Conservation (phyloP, 2,329 filamentous ascomycete genomes). For the Colletotrichum tamarilloi region DNA sequence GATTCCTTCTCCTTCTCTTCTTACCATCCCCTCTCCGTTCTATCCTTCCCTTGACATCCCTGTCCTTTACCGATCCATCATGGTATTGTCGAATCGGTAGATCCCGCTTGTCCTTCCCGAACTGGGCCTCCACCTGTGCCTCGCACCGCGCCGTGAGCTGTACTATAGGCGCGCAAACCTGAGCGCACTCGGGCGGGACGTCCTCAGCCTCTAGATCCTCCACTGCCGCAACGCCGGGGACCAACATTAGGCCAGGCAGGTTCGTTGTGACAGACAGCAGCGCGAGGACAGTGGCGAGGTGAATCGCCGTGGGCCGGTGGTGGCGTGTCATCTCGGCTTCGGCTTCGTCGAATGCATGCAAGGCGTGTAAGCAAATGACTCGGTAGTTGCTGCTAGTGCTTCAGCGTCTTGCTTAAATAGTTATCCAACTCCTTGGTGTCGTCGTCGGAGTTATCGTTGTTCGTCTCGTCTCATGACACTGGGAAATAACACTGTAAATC, state of each 20-base stretch:
- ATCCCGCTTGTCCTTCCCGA: constrained; percentile 2
- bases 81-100: not conserved
- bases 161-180: constrained; percentile 13
- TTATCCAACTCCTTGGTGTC: not conserved
- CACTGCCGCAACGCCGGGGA: not conserved
- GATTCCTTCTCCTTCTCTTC: not conserved
- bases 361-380: too few species aligned
- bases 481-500: not conserved
- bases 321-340: constrained; percentile 13
- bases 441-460: not conserved
- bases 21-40: too few species aligned
- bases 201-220: constrained; percentile 29
- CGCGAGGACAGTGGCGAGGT: not conserved
- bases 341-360: not conserved
- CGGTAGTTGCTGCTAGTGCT: not conserved
- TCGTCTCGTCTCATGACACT: not conserved
- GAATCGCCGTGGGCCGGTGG: not conserved
- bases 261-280: not conserved
- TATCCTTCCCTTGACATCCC: too few species aligned
- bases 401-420: not conserved
- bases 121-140: not conserved
- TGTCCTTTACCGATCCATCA: not conserved
- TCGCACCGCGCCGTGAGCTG: constrained; percentile 28
- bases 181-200: constrained; percentile 22
- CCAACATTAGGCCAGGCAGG: not conserved